phyloP scores from a whole-genome alignment of 2,329 filamentous ascomycete species.

The Pestalotiopsis fici region DNA sequence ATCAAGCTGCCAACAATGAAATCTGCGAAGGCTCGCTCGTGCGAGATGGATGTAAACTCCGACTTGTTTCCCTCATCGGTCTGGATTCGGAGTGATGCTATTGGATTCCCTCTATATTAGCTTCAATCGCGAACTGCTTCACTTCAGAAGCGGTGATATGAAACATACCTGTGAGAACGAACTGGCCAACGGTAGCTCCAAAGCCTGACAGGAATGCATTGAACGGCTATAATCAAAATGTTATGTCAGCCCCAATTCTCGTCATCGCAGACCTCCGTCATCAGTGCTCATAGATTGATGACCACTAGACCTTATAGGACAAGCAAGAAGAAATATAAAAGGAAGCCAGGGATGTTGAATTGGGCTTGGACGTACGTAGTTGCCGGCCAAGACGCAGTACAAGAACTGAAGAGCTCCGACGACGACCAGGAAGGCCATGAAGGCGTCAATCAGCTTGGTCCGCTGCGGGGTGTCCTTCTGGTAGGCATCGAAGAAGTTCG shows the following conservation, averaged over 20 bases:
- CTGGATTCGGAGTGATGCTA: conserved; percentile 82
- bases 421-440: conserved; percentile 83
- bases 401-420: conserved; percentile 90
- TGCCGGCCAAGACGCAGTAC: conserved; percentile 89
- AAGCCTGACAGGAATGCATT: conserved; percentile 98
- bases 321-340: background rate
- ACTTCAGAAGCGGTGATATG: background rate
- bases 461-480: conserved; percentile 80
- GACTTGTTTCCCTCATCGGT: conserved; percentile 80
- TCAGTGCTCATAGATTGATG: no score
- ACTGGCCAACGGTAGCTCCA: conserved; percentile 91
- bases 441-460: conserved; percentile 87
- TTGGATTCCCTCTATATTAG: conserved; percentile 11
- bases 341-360: background rate
- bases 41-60: conserved; percentile 76
- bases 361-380: conserved; percentile 76
- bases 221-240: conserved; percentile 69
- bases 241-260: background rate
- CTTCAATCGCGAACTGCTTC: background rate
- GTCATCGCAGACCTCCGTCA: no score
- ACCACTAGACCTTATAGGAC: background rate
- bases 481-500: conserved; percentile 78
- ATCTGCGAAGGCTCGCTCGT: conserved; percentile 93
- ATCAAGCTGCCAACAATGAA: conserved; percentile 93
- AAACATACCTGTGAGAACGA: conserved; percentile 85